Base-by-base conservation (phyloP, 345 rosid genomes). In the Abelmoschus esculentus region DNA sequence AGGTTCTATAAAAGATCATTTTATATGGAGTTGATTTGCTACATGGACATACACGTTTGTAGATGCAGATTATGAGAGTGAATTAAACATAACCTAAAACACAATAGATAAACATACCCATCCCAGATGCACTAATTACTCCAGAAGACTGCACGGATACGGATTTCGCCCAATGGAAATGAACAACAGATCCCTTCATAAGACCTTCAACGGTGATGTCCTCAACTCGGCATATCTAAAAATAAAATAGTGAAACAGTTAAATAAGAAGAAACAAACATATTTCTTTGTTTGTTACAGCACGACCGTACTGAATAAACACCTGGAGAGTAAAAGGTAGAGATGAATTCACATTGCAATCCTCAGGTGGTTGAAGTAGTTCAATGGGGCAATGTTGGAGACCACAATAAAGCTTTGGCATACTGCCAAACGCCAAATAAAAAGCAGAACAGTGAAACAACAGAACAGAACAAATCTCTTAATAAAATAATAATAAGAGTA, bases 271-370 rank as follows among this genome's bases (percentile, higher is more conserved):
- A 74, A 69, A 59, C 56, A 72, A 71, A 17, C 17, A 61, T 36
- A 52, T 69, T 64, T 26, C 67, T 79, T 70, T 18, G 59, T 28
- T 32, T 50, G 44, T 32, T 70, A 73, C 34, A 67, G 49, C 22
- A 69, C 26, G 67, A 72, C 32, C 52, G 26, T 64, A 68, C 66
- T 59, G 40, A 71, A 32, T 70, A 69, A 76, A 67, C 77, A 93
- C 98, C 98, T 96, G 99, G 74, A 96, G 95, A 26, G 99, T 96
- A 79, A 96, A 96, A 52, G 99, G 81, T 69, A 96, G 80, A 66
- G 99, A 90, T 32, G 98, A 74, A 83, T 96, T 96, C 81, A 96
- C 97, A 80, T 87, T 96, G 95, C 99, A 96, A 80, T 96, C 99
- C 77, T 96, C 99, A 76, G 99, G 99, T 6, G 99, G 99, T 72